These are phyloP conservation scores for Colletotrichum simmondsii DNA, from an alignment of 2,329 filamentous ascomycete genomes.

Conservation along the genomic window DNA sequence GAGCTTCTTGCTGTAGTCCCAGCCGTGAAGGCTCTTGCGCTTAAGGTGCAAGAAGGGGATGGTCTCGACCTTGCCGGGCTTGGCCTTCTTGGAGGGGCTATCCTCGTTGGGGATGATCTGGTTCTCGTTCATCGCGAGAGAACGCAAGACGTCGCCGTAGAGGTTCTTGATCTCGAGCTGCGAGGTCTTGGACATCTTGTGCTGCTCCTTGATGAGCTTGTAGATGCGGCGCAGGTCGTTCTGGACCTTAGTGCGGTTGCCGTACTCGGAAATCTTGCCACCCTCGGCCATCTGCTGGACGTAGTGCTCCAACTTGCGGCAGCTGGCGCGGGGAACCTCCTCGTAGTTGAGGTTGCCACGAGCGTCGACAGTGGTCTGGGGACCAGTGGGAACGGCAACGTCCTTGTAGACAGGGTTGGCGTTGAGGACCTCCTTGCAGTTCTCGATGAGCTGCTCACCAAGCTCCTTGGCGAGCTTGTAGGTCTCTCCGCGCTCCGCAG, in stretches of 20 bases:
- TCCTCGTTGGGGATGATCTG: constrained; percentile 94
- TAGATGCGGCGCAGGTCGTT: constrained; percentile 95
- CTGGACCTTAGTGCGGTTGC: constrained; percentile 97
- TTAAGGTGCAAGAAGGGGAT: constrained; percentile 98
- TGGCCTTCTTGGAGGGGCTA: constrained; percentile 55
- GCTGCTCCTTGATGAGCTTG: constrained; percentile 98
- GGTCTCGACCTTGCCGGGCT: constrained; percentile 89
- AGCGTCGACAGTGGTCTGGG: constrained; percentile 90
- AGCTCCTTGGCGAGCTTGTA: constrained; percentile 98
- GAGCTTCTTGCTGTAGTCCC: constrained; percentile 99
- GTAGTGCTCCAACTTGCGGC: constrained; percentile 97
- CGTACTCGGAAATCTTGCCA: constrained; percentile 98
- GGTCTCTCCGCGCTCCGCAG: constrained; percentile 94
- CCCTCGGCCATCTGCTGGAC: constrained; percentile 98
- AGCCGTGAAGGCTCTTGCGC: constrained; percentile 91
- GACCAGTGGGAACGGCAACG: constrained; percentile 90
- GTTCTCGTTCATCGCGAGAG: constrained; percentile 96
- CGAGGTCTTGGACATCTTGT: constrained; percentile 95
- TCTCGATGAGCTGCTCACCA: constrained; percentile 92
- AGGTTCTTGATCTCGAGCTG: constrained; percentile 96
- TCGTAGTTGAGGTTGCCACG: constrained; percentile 93
- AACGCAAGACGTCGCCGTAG: constrained; percentile 93
- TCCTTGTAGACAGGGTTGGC: constrained; percentile 94
- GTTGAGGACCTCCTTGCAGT: constrained; percentile 92
- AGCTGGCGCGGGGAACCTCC: constrained; percentile 86